Evolutionary conservation across 75 land plant genomes (phyloP).

Genomic region (Azolla pinnata): DNA sequence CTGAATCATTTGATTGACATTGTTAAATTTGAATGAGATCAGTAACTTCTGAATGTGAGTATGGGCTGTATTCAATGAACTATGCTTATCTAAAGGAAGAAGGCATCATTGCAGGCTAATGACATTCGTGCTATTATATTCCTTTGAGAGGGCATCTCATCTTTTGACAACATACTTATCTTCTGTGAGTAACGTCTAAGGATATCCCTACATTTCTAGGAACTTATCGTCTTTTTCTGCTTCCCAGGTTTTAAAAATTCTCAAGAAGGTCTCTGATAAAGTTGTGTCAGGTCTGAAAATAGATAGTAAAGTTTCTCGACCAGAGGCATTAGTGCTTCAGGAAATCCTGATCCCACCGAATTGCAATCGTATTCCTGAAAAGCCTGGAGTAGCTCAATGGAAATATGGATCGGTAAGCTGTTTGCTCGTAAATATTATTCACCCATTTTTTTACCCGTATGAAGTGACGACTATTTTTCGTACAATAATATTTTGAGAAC

Average conservation of each 20-base stretch:
- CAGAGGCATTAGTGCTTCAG: slow-evolving; percentile 56
- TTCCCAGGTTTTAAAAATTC: slow-evolving; percentile 39
- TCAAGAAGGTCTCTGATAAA: slow-evolving; percentile 43
- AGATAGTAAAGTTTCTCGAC: slow-evolving; percentile 41
- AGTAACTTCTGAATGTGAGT: too few species aligned
- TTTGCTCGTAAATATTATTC: too few species aligned
- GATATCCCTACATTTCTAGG: not conserved
- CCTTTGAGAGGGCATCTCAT: too few species aligned
- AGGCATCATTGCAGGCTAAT: too few species aligned
- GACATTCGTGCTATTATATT: too few species aligned
- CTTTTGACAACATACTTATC: too few species aligned
- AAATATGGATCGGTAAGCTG: slow-evolving; percentile 9
- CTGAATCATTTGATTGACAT: too few species aligned
- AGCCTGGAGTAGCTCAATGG: slow-evolving; percentile 25
- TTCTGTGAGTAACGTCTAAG: not conserved
- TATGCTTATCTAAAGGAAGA: too few species aligned
- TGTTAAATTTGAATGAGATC: too few species aligned
- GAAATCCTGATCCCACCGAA: slow-evolving; percentile 74
- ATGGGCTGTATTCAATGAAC: too few species aligned
- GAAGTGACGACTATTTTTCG: too few species aligned
- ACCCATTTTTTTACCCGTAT: too few species aligned
- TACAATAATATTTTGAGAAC: not conserved
- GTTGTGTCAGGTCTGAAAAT: slow-evolving; percentile 32
- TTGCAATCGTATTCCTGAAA: slow-evolving; percentile 60
- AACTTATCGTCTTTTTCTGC: not conserved